Conservation (phyloP, 83 land plant genomes). For the Thuja plicata region DNA sequence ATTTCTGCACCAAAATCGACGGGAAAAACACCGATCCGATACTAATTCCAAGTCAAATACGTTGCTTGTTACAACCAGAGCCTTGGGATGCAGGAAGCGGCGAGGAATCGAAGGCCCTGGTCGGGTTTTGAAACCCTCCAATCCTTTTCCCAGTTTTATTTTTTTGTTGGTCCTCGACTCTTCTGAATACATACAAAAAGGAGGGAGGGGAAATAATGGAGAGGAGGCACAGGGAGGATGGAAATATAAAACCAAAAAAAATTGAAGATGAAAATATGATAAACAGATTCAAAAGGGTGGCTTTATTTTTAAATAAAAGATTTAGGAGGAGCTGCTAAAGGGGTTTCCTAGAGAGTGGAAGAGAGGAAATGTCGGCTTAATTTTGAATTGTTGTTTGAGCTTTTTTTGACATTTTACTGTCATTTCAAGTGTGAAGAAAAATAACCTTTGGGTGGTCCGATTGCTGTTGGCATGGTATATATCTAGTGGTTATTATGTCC, state of each 20-base stretch:
- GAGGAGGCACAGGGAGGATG: not conserved
- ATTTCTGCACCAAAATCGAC: constrained; percentile 3
- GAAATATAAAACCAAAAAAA: not conserved
- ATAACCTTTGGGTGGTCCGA: not conserved
- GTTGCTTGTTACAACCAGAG: not conserved
- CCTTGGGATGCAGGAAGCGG: not conserved
- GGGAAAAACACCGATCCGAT: not conserved
- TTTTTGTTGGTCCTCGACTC: not conserved
- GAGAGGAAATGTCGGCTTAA: not conserved
- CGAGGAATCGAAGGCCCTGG: not conserved
- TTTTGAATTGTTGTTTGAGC: not conserved
- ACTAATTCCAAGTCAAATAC: not conserved
- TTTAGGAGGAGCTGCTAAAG: not conserved
- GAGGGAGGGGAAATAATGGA: not conserved
- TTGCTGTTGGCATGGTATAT: not conserved
- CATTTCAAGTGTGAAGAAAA: not conserved
- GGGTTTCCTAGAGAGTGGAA: not conserved
- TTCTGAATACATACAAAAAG: not conserved
- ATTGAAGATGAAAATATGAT: not conserved
- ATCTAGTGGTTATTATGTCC: not conserved
- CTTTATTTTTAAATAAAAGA: not conserved
- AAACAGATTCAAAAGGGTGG: not conserved
- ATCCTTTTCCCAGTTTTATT: not conserved
- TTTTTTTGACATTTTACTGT: not conserved
- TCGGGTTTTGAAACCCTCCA: not conserved